Evolutionary conservation across 2,329 filamentous ascomycete species (phyloP).

Genomic region (Alternaria sp.): DNA sequence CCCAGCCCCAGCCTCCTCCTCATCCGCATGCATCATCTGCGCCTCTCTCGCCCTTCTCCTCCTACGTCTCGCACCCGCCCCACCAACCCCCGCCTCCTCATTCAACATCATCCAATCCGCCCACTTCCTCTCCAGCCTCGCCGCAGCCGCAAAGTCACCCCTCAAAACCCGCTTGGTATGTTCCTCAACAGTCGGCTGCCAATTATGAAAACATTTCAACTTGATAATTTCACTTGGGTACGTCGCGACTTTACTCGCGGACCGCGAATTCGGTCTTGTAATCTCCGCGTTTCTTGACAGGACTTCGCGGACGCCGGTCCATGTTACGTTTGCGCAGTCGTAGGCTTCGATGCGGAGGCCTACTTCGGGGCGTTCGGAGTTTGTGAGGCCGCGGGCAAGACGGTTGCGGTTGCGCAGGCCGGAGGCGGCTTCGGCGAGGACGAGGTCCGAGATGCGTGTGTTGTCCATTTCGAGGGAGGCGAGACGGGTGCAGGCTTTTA

Average conservation of each 20-base stretch:
- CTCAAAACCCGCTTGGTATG: conserved; percentile 85
- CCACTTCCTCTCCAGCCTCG: conserved; percentile 88
- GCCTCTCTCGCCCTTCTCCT: conserved; percentile 82
- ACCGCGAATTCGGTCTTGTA: conserved; percentile 54
- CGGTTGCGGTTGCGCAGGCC: conserved; percentile 73
- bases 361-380: conserved; percentile 49
- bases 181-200: conserved; percentile 93
- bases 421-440: conserved; percentile 82
- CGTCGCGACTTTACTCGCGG: conserved; percentile 48
- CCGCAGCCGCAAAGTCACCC: conserved; percentile 76
- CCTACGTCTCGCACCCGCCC: conserved; percentile 69
- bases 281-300: conserved; percentile 83
- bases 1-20: conserved; percentile 68
- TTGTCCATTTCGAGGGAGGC: conserved; percentile 87
- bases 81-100: conserved; percentile 78
- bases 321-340: conserved; percentile 90
- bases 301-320: conserved; percentile 88
- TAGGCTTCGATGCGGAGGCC: conserved; percentile 83
- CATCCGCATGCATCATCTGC: conserved; percentile 77
- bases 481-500: conserved; percentile 76
- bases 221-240: conserved; percentile 82
- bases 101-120: conserved; percentile 91
- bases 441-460: conserved; percentile 85
- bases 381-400: conserved; percentile 41
- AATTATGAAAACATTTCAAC: conserved; percentile 93